Conservation (phyloP, 2,329 filamentous ascomycete genomes). For the Aspergillus fumigatiaffinis region DNA sequence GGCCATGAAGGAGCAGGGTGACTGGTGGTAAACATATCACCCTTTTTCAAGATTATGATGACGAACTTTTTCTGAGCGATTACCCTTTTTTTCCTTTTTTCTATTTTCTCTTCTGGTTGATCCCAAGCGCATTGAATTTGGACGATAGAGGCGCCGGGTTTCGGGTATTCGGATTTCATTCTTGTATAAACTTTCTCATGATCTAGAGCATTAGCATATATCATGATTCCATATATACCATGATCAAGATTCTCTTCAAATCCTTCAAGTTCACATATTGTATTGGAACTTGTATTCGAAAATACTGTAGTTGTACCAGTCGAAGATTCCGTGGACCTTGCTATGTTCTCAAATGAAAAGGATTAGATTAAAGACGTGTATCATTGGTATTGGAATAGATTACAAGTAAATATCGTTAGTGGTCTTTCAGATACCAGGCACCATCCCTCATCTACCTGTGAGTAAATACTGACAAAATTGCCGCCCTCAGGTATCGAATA, state of each 20-base stretch:
- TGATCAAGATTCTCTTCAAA: not conserved
- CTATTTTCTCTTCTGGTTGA: constrained; percentile 10
- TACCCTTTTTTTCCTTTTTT: constrained; percentile 13
- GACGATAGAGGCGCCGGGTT: constrained; percentile 33
- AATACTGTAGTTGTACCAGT: no score
- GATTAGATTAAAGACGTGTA: no score
- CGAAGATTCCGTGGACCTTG: no score
- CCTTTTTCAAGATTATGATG: constrained; percentile 10
- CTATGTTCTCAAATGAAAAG: no score
- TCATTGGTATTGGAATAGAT: not conserved
- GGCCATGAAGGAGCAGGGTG: constrained; percentile 94
- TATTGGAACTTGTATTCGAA: no score
- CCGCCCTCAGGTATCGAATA: not conserved
- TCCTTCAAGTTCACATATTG: no score
- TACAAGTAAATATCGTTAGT: not conserved
- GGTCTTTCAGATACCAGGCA: not conserved
- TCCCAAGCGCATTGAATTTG: constrained; percentile 11
- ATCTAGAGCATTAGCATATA: constrained; percentile 3
- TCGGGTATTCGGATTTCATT: constrained; percentile 4
- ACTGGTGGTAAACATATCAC: constrained; percentile 65
- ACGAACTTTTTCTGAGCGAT: constrained; percentile 4
- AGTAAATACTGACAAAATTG: no score
- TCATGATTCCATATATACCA: constrained; percentile 1
- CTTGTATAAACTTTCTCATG: not conserved
- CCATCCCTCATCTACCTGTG: no score